These are phyloP conservation scores for Gossypium stocksii DNA, from an alignment of 345 rosid species.

Conservation along the genomic window DNA sequence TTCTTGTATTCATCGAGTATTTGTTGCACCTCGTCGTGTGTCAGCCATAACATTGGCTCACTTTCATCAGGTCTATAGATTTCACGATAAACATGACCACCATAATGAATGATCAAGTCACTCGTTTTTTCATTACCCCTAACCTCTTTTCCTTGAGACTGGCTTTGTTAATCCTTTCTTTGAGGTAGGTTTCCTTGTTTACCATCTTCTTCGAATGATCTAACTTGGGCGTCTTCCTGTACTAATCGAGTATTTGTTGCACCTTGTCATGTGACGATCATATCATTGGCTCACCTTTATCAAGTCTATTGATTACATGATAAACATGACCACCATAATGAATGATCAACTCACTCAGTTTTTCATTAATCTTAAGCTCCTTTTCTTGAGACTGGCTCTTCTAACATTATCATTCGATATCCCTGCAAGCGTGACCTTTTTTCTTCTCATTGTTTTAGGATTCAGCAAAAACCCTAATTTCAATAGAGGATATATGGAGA, in stretches of 20 bases:
- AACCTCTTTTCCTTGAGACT: no score
- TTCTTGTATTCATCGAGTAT: slow-evolving; percentile 6
- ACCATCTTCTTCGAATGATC: slow-evolving; percentile 33
- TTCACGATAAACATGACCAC: no score
- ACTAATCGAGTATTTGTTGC: slow-evolving; percentile 11
- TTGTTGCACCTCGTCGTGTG: no score
- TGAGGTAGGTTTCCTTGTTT: slow-evolving; percentile 31
- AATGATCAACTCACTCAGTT: slow-evolving; percentile 42
- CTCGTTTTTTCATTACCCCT: no score
- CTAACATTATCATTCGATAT: slow-evolving; percentile 37
- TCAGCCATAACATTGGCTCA: no score
- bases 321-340: slow-evolving; percentile 36
- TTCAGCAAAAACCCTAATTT: background rate
- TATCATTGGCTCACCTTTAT: slow-evolving; percentile 28
- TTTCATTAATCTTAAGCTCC: slow-evolving; percentile 37
- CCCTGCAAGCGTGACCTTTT: slow-evolving; percentile 41
- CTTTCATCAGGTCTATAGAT: no score
- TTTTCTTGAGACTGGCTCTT: slow-evolving; percentile 46
- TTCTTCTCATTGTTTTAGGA: slow-evolving; percentile 35
- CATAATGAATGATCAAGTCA: no score
- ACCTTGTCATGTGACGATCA: slow-evolving; percentile 31
- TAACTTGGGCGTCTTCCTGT: slow-evolving; percentile 16
- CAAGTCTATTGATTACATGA: slow-evolving; percentile 33
- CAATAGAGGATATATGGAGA: background rate
- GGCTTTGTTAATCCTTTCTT: slow-evolving; percentile 29